These are phyloP conservation scores for Penicillium sp. DNA, from an alignment of 2,329 filamentous ascomycete genomes.

Conservation along the genomic window DNA sequence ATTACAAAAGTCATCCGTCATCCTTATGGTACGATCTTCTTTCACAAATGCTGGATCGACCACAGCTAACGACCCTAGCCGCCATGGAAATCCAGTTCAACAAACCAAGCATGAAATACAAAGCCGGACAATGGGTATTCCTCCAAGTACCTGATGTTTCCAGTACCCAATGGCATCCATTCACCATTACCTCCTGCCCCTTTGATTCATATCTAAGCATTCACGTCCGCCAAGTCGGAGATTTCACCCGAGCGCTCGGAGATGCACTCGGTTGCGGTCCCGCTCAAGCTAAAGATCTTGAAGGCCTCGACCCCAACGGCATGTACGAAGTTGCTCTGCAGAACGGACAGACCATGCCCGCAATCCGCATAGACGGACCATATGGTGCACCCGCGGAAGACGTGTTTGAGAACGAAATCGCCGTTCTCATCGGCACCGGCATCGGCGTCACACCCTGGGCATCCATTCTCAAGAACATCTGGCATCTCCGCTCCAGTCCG, in stretches of 20 bases:
- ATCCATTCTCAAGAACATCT: slow-evolving; percentile 93
- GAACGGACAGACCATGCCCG: slow-evolving; percentile 89
- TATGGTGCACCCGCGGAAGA: slow-evolving; percentile 97
- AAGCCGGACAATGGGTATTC: slow-evolving; percentile 97
- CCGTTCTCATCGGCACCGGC: slow-evolving; percentile 75
- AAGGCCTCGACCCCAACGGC: slow-evolving; percentile 84
- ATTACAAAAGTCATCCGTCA: slow-evolving; percentile 94
- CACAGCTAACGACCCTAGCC: slow-evolving; percentile 52
- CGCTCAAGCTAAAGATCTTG: slow-evolving; percentile 84
- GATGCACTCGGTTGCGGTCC: slow-evolving; percentile 89
- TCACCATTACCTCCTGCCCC: slow-evolving; percentile 97
- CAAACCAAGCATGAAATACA: slow-evolving; percentile 97
- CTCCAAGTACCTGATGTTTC: slow-evolving; percentile 88
- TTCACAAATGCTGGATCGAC: too few relatives aligned
- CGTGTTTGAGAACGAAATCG: slow-evolving; percentile 87
- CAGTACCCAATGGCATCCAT: slow-evolving; percentile 93
- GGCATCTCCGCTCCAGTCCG: slow-evolving; percentile 86
- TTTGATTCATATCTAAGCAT: slow-evolving; percentile 93
- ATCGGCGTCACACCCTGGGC: slow-evolving; percentile 86
- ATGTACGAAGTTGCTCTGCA: slow-evolving; percentile 98
- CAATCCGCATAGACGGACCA: slow-evolving; percentile 85
- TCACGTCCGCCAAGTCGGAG: slow-evolving; percentile 92
- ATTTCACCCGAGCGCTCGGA: slow-evolving; percentile 92
- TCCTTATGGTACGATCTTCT: slow-evolving; percentile 69
- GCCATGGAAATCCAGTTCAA: slow-evolving; percentile 96